Percentiles rank a stretch among this genome's conserved stretches.
These are phyloP conservation scores for Hordeum vulgare DNA, from an alignment of 176 grass and related monocot species.

Conservation along the genomic window MorexV3_pseudomolecules_assembly NC_058523.1:173708923-173709422, in stretches of 20 bases:
- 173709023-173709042: too few species aligned
- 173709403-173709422: neutral
- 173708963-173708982: too few species aligned
- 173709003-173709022: too few species aligned
- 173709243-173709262: neutral
- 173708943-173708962: neutral
- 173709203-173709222: neutral
- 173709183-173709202: accelerated
- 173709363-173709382: neutral
- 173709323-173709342: neutral
- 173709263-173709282: neutral
- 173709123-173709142: neutral
- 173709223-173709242: neutral
- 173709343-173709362: neutral
- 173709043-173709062: too few species aligned
- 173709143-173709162: neutral
- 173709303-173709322: neutral
- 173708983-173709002: too few species aligned
- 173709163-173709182: neutral
- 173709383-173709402: neutral
- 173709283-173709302: too few species aligned
- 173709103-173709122: neutral
- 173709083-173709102: neutral
- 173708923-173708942: neutral
- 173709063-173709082: too few species aligned